phyloP scores from a whole-genome alignment of 2,329 filamentous ascomycete genomes.

The Colletotrichum acutatum region DNA sequence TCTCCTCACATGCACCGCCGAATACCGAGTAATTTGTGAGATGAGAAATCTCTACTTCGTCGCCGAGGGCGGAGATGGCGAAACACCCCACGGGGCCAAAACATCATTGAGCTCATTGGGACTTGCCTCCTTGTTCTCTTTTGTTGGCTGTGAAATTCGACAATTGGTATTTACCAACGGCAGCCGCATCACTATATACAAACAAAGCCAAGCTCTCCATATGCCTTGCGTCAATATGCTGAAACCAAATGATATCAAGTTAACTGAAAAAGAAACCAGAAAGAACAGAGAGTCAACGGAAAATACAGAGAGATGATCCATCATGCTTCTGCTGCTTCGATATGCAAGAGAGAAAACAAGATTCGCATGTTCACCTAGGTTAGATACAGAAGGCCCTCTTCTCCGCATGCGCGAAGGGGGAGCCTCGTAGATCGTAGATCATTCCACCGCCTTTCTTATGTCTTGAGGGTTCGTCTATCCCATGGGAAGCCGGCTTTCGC shows the following conservation, averaged over 20 bases:
- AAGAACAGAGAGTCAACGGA: background rate
- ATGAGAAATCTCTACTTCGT: too few species aligned
- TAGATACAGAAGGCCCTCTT: constrained; percentile 9
- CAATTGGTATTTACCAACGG: constrained; percentile 11
- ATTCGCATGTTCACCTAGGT: constrained; percentile 13
- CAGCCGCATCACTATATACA: background rate
- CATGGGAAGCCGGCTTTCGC: background rate
- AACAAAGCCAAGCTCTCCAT: background rate
- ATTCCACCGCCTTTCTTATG: background rate
- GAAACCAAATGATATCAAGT: constrained; percentile 29
- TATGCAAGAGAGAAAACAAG: constrained; percentile 12
- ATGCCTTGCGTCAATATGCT: background rate
- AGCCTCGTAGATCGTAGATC: background rate
- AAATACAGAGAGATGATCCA: background rate
- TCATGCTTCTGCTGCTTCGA: constrained; percentile 6
- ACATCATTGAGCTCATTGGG: background rate
- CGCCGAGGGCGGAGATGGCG: too few species aligned
- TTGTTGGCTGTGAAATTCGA: background rate
- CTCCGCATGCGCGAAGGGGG: background rate
- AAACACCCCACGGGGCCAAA: too few species aligned
- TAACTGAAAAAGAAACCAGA: constrained; percentile 4
- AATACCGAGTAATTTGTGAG: too few species aligned
- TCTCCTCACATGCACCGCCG: too few species aligned
- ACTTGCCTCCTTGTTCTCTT: background rate
- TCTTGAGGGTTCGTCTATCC: background rate